These are phyloP conservation scores for Trifolium fragiferum DNA, from an alignment of 306 rosid genomes.

Conservation along the genomic window DNA sequence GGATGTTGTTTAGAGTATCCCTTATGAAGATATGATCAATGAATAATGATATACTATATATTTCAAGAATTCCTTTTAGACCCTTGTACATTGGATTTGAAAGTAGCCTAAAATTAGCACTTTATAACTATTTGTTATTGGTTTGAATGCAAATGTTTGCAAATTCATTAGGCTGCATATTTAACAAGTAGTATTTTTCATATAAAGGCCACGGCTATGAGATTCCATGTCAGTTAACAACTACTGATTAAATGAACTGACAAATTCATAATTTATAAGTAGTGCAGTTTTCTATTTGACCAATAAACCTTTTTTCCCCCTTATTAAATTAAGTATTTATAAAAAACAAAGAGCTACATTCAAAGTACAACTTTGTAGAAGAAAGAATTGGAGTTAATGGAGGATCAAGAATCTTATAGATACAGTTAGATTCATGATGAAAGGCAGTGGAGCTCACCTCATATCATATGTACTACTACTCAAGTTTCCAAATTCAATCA, in stretches of 20 bases:
- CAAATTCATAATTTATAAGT: not conserved
- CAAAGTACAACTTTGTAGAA: constrained; percentile 25
- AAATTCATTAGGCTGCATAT: too few relatives aligned
- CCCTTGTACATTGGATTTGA: too few relatives aligned
- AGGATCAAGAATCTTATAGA: constrained; percentile 33
- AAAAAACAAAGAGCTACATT: not conserved
- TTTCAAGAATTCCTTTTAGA: too few relatives aligned
- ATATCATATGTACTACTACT: not conserved
- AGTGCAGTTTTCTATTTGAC: not conserved
- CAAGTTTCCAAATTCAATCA: constrained; percentile 29
- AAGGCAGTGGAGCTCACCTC: constrained; percentile 18
- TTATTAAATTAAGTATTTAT: not conserved
- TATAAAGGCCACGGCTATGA: too few relatives aligned
- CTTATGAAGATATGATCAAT: too few relatives aligned
- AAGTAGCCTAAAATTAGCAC: too few relatives aligned
- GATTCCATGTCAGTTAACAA: not conserved
- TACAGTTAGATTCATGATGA: constrained; percentile 22
- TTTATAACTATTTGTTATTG: too few relatives aligned
- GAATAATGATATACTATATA: too few relatives aligned
- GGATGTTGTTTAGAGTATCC: too few relatives aligned
- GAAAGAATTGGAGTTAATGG: constrained; percentile 21
- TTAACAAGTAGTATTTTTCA: too few relatives aligned
- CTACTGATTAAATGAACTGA: not conserved
- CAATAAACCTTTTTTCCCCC: not conserved
- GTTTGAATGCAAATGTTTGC: too few relatives aligned